Base-by-base conservation (phyloP, 192 early-diverging fungal genomes). In the Phycomyces blakesleeanus region DNA sequence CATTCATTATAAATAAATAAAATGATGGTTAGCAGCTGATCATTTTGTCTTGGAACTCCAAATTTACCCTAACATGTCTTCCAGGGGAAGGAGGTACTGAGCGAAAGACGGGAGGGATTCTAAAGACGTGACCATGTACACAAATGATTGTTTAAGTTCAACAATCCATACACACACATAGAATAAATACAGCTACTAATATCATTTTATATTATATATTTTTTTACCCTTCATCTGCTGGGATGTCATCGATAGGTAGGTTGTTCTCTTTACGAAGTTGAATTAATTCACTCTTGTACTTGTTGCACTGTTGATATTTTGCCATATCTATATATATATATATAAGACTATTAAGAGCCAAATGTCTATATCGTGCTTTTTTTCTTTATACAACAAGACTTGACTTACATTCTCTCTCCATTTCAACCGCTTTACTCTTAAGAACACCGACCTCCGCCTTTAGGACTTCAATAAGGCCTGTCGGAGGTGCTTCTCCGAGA, bases 321-420 rank as follows among this genome's bases (percentile, higher is more conserved):
- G 14, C 9, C 16, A 62, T 27, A 38, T 54, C 67, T 68, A 53
- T 47, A 14, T 41, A 6, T 41, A 41, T 41, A 14, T 6, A 41
- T 41, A 6, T 14, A 6, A 41, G 6, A 10, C 40, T 41, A 6
- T 14, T 10, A 10, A 41, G 40, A 41, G 40, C 6, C 40, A 41
- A 41, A 14, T 41, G 38, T 14, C n/a, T 6, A n/a, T 9, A 52
- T 20, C 22, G 41, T n/a, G n/a, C n/a, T n/a, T n/a, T n/a, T n/a
- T n/a, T n/a, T n/a, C n/a, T n/a, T n/a, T 8, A 44, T 55, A 6
- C n/a, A 24, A 56, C n/a, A n/a, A n/a, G n/a, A n/a, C n/a, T n/a
- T n/a, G 14, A 61, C 73, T 57, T 62, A 75, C 74, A 75, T 61
- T 75, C 74, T 52, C 66, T 71, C 39, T 75, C 74, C 55, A 75